Conservation (phyloP, 2,329 filamentous ascomycete genomes). For the Amauroascus niger region DNA sequence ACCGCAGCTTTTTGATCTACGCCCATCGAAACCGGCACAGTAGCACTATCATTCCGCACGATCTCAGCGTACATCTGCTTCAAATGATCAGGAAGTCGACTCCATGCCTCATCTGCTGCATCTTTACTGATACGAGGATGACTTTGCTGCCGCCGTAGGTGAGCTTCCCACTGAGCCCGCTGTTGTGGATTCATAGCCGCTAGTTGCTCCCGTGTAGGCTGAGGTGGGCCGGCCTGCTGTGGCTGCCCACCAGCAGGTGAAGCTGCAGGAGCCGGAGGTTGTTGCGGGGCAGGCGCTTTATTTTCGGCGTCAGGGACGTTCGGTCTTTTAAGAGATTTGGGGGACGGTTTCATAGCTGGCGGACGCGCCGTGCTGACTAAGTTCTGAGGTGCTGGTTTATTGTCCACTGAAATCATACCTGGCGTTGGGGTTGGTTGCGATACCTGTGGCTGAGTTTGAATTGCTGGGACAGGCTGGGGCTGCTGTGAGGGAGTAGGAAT, state of each 20-base stretch:
- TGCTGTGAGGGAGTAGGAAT: slow-evolving; percentile 17
- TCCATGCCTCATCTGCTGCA: slow-evolving; percentile 32
- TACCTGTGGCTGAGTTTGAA: slow-evolving; percentile 19
- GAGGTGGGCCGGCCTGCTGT: slow-evolving; percentile 19
- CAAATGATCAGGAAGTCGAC: slow-evolving; percentile 32
- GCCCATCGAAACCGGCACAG: slow-evolving; percentile 28
- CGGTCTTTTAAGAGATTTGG: slow-evolving; percentile 36
- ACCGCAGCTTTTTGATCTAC: slow-evolving; percentile 33
- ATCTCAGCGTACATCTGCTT: slow-evolving; percentile 34
- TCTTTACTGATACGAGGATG: slow-evolving; percentile 29
- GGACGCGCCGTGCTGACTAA: slow-evolving; percentile 23
- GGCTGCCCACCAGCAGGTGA: slow-evolving; percentile 18
- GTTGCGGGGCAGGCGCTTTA: slow-evolving; percentile 23
- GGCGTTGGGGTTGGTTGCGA: slow-evolving; percentile 22
- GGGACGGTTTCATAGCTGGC: slow-evolving; percentile 25
- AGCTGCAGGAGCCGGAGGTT: slow-evolving; percentile 20
- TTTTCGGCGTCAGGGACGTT: slow-evolving; percentile 40
- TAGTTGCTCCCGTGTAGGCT: slow-evolving; percentile 30
- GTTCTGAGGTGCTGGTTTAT: slow-evolving; percentile 2
- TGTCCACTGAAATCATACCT: slow-evolving; percentile 9
- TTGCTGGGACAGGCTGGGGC: slow-evolving; percentile 18
- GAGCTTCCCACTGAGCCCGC: slow-evolving; percentile 30
- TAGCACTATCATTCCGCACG: slow-evolving; percentile 24
- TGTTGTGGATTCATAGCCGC: slow-evolving; percentile 36
- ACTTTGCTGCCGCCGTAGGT: slow-evolving; percentile 29